Base-by-base conservation (phyloP, 2,329 filamentous ascomycete species). In the Verticillium nonalfalfae region DNA sequence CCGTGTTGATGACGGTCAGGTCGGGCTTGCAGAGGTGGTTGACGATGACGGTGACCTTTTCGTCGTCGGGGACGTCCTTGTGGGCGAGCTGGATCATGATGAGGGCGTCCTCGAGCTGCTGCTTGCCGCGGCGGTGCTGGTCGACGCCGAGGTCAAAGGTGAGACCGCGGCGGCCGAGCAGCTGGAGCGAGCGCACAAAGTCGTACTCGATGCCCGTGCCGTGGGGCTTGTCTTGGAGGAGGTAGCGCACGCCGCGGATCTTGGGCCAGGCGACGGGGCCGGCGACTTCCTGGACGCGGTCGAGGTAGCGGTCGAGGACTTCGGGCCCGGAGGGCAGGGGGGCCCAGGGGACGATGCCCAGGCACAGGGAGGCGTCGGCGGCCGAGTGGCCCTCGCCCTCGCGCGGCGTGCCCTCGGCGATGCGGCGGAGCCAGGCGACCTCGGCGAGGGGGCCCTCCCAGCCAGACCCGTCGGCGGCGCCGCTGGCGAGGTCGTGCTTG, bases 1-100 rank as follows among this genome's bases (percentile, higher is more conserved):
- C 79, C 57, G 78, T 81, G 72, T 83, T 88, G 76, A 82, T 79
- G 68, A 90, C 80, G 36, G 81, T 81, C 34, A 96, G 79, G 72
- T 94, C 87, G 1, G 93, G 93, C 76, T 97, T 97, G 82, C 91
- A 93, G 67, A 97, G 83, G 75, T 97, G 93, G 74, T 97, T 91
- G 66, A 96, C 76, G 59, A 96, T 80, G 69, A 93, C 84, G 0
- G 79, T 82, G 38, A 89, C 84, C 68, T 83, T 85, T 38, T 88
- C 78, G 6, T 81, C 79, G 60, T 85, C 83, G 0, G 77, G 75
- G 1, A 87, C 84, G 2, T 79, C 84, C 6, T 86, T 79, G 70
- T 90, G 87, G 9, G 90, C 85, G 67, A 76, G 83, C 67, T 83
- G 81, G 71, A 93, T 86, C 82, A 93, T 89, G 72, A 86, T 82